phyloP scores from a whole-genome alignment of 1,139 yeast genomes.

The Hanseniaspora sp. region DNA sequence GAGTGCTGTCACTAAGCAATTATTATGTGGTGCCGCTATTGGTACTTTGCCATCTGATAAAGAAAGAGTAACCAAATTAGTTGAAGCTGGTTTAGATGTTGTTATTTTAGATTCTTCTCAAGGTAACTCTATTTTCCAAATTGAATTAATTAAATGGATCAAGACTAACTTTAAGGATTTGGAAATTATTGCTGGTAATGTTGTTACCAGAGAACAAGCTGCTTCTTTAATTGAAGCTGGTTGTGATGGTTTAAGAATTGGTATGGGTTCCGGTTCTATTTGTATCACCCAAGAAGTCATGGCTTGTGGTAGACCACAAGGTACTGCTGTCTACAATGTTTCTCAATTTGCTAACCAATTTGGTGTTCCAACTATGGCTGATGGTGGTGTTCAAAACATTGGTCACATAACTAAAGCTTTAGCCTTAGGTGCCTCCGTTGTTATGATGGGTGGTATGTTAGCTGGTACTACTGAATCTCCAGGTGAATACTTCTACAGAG shows the following conservation, averaged over 20 bases:
- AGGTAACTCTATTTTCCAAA: constrained; percentile 92
- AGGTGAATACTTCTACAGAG: constrained; percentile 94
- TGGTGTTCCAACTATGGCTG: constrained; percentile 66
- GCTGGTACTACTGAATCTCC: constrained; percentile 99
- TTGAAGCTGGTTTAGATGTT: constrained; percentile 94
- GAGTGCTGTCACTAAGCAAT: constrained; percentile 84
- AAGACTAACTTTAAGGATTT: constrained; percentile 67
- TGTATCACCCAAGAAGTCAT: constrained; percentile 99
- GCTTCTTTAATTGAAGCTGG: constrained; percentile 91
- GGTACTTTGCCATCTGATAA: constrained; percentile 89
- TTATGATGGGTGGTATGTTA: constrained; percentile 99
- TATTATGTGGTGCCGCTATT: constrained; percentile 96
- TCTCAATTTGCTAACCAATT: constrained; percentile 28
- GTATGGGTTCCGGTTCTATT: constrained; percentile 99
- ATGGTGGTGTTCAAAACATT: constrained; percentile 98
- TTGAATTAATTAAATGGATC: constrained; percentile 86
- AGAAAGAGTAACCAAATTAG: constrained; percentile 71
- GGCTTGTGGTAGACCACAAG: constrained; percentile 99
- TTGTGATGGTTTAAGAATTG: constrained; percentile 96
- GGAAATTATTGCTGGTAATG: constrained; percentile 94
- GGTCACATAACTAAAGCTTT: constrained; percentile 97
- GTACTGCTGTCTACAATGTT: constrained; percentile 45
- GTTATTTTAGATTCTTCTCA: constrained; percentile 93
- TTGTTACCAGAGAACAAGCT: constrained; percentile 97
- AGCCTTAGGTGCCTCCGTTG: constrained; percentile 93